phyloP scores from a whole-genome alignment of 23 red algal species.

The Agarophyton chilense region DNA sequence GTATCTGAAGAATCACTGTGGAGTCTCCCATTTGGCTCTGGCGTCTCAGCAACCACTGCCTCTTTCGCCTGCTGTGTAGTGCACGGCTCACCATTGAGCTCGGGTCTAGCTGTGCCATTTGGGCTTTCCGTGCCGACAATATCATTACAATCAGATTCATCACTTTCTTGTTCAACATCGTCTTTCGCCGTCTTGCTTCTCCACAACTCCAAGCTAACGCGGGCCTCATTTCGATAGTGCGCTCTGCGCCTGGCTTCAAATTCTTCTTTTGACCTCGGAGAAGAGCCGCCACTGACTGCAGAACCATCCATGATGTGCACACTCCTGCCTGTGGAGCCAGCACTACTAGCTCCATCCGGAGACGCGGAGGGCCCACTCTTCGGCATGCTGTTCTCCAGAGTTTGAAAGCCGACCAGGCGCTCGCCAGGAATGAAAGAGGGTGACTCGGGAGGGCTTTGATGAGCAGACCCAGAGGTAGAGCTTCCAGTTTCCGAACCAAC shows the following conservation, averaged over 20 bases:
- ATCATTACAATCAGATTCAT: constrained; percentile 8
- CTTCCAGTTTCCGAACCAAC: constrained; percentile 40
- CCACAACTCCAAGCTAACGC: constrained; percentile 16
- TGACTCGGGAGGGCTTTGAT: constrained; percentile 40
- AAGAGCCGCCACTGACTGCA: constrained; percentile 13
- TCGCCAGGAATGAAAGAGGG: constrained; percentile 58
- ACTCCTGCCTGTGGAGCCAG: constrained; percentile 23
- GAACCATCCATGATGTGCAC: constrained; percentile 37
- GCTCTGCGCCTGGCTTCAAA: constrained; percentile 52
- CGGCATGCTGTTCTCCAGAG: constrained; percentile 42
- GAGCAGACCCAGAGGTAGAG: constrained; percentile 44
- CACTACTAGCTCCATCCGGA: constrained; percentile 49
- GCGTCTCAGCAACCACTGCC: not conserved
- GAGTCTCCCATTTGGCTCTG: not conserved
- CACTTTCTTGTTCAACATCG: not conserved
- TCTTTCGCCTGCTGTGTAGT: not conserved
- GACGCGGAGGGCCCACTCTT: not conserved
- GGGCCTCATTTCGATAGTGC: constrained; percentile 57
- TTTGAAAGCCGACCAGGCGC: constrained; percentile 55
- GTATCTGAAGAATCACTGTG: not conserved
- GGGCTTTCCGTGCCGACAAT: not conserved
- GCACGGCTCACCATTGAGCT: not conserved
- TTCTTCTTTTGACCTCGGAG: constrained; percentile 28
- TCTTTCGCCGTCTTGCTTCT: constrained; percentile 12
- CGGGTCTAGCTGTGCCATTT: not conserved